Percentiles rank a stretch among this genome's conserved stretches.
Evolutionary conservation across 2,329 filamentous ascomycete genomes (phyloP).

Genomic region (Coniochaeta hoffmannii): DNA sequence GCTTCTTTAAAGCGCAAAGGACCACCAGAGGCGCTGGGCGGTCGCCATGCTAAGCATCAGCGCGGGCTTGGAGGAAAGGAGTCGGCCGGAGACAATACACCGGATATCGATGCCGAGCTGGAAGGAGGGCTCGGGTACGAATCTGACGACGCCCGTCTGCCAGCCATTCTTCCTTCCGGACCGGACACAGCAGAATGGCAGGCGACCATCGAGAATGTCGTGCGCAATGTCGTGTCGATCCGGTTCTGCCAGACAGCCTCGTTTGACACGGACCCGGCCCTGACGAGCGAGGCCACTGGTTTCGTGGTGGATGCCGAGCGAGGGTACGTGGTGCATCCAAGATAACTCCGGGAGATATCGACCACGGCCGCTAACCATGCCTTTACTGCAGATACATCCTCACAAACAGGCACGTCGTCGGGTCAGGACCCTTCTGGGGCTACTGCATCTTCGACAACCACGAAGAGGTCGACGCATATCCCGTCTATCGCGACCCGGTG

Average conservation of each 20-base stretch:
- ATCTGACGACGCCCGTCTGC: slow-evolving; percentile 25
- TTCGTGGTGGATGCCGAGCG: slow-evolving; percentile 94
- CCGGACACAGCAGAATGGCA: slow-evolving; percentile 59
- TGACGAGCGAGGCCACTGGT: slow-evolving; percentile 92
- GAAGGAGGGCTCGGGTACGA: slow-evolving; percentile 31
- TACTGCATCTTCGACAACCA: slow-evolving; percentile 99
- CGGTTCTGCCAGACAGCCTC: slow-evolving; percentile 97
- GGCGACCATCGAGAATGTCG: slow-evolving; percentile 86
- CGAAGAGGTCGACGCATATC: slow-evolving; percentile 90
- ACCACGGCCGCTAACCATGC: no score
- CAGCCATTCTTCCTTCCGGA: slow-evolving; percentile 17
- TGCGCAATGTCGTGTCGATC: slow-evolving; percentile 95
- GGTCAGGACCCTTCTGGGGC: slow-evolving; percentile 93
- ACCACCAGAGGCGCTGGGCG: slow-evolving; percentile 32
- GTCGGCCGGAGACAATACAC: slow-evolving; percentile 42
- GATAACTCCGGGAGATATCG: no score
- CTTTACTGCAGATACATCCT: slow-evolving; percentile 69
- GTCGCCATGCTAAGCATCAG: slow-evolving; percentile 33
- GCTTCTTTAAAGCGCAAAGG: slow-evolving; percentile 44
- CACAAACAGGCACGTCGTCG: slow-evolving; percentile 89
- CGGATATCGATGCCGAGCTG: slow-evolving; percentile 34
- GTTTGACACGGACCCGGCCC: slow-evolving; percentile 92
- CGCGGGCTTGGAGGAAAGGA: slow-evolving; percentile 39
- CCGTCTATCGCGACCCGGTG: slow-evolving; percentile 95
- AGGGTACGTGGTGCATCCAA: slow-evolving; percentile 56